phyloP scores from a whole-genome alignment of 2,329 filamentous ascomycete species.

The Alternaria ethzedia region DNA sequence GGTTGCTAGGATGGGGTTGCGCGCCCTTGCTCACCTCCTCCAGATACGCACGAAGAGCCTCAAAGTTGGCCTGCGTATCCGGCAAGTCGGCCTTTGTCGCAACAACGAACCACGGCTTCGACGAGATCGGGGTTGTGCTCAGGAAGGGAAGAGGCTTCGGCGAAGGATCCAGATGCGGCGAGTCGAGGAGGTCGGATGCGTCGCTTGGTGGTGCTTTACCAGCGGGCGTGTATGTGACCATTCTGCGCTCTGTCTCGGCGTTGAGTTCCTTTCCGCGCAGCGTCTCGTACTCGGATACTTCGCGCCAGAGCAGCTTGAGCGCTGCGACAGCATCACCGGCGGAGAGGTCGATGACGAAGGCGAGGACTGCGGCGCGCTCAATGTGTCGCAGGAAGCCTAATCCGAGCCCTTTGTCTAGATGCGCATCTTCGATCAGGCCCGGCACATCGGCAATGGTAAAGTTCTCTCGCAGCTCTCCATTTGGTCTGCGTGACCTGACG shows the following conservation, averaged over 20 bases:
- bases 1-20: constrained; percentile 74
- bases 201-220: constrained; percentile 18
- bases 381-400: constrained; percentile 93
- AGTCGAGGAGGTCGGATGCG: constrained; percentile 26
- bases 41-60: constrained; percentile 72
- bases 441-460: constrained; percentile 97
- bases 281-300: constrained; percentile 87
- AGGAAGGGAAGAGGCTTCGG: constrained; percentile 54
- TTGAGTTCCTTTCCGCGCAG: constrained; percentile 75
- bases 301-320: constrained; percentile 83
- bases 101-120: constrained; percentile 95
- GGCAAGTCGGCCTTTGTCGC: constrained; percentile 90
- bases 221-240: constrained; percentile 58
- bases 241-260: constrained; percentile 68
- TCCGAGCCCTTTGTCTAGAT: constrained; percentile 88
- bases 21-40: constrained; percentile 66
- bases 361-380: constrained; percentile 88
- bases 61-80: constrained; percentile 79
- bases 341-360: constrained; percentile 88
- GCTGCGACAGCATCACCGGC: constrained; percentile 80
- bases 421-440: constrained; percentile 88
- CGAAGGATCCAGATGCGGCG: constrained; percentile 30
- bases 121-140: constrained; percentile 74
- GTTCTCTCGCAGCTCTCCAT: constrained; percentile 68
- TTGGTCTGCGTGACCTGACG: constrained; percentile 53